Base-by-base conservation (phyloP, 768 basidiomycete species). In the Rossbeevera mucosa region DNA sequence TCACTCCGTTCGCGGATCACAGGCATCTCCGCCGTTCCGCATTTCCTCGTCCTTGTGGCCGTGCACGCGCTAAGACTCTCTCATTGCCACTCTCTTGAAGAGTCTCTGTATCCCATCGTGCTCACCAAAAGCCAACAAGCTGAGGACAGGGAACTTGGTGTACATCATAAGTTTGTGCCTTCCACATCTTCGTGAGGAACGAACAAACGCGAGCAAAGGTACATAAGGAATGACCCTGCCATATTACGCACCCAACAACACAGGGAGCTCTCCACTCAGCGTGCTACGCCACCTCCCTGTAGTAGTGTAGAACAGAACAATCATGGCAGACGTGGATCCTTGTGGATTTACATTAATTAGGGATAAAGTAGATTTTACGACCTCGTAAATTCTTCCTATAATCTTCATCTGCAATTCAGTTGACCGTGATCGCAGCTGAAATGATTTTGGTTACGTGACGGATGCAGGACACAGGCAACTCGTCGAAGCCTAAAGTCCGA, bases 241-340 rank as follows among this genome's bases (percentile, higher is more conserved):
- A n/a, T n/a, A n/a, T n/a, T n/a, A n/a, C n/a, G n/a, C n/a, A n/a
- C n/a, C n/a, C n/a, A n/a, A n/a, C n/a, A n/a, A n/a, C n/a, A n/a
- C n/a, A n/a, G n/a, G n/a, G n/a, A n/a, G n/a, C n/a, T n/a, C 1
- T 28, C 13, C 25, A 44, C 56, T 58, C 56, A 57, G 50, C 55
- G 20, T 36, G 18, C n/a, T n/a, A 14, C 16, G 8, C n/a, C n/a
- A n/a, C n/a, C n/a, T n/a, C n/a, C n/a, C n/a, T n/a, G n/a, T n/a
- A n/a, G n/a, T n/a, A n/a, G n/a, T n/a, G n/a, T n/a, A 50, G 7
- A 26, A 51, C 14, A 49, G 25, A 47, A 45, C 11, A 49, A 24
- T n/a, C 41, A 52, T 43, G n/a, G 11, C 30, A 21, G 16, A 48
- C 20, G 7, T 14, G 31, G 33, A 45, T 38, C 18, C n/a, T 6